Base-by-base conservation (phyloP, 352 stramenopile species). In the Globisporangium polare region DNA sequence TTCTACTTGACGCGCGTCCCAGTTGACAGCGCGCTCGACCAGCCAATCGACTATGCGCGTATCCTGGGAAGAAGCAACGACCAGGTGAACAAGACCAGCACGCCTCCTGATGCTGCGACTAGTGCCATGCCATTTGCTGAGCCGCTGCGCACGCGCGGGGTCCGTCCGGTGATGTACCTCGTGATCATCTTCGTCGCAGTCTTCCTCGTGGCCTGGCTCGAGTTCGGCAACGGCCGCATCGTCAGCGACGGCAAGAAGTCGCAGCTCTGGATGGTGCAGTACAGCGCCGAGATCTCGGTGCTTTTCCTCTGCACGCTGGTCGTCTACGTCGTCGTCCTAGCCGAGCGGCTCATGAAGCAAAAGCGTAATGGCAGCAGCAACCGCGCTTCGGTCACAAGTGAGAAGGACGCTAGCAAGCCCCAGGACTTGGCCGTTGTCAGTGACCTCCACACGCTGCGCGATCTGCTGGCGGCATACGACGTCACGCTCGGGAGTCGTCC, bases 201-300 rank as follows among this genome's bases (percentile, higher is more conserved):
- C 2, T 60, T 74, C 26, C 37, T 72, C 49, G 62, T 60, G 2
- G 53, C 56, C 22, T 50, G 43, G 15, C 42, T 77, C 15, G 67
- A 72, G 39, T 75, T 62, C 31, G 65, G 62, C 22, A 65, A 70
- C 41, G 70, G 70, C 5, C 43, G 64, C 12, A 62, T 75, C 39
- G 63, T 67, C 42, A 35, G 66, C 4, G 47, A 65, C 29, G 70
- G 61, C 2, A 31, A 60, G 15, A 61, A 70, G 54, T 62, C 71
- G n/a, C 61, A 78, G 56, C 69, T 72, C 51, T 78, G 71, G 71
- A 65, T 65, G 31, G 1, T 71, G 31, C 61, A 78, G 62, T 62
- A 67, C 68, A 26, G 68, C n/a, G 47, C 64, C 13, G 68, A 78
- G 39, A 58, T 66, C 46, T 47, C 65, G 9, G 59, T 74, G 18